Evolutionary conservation across 2,329 filamentous ascomycete species (phyloP), one percentile per base, ranked within the genome.

Genomic region (Pyricularia sp.): DNA sequence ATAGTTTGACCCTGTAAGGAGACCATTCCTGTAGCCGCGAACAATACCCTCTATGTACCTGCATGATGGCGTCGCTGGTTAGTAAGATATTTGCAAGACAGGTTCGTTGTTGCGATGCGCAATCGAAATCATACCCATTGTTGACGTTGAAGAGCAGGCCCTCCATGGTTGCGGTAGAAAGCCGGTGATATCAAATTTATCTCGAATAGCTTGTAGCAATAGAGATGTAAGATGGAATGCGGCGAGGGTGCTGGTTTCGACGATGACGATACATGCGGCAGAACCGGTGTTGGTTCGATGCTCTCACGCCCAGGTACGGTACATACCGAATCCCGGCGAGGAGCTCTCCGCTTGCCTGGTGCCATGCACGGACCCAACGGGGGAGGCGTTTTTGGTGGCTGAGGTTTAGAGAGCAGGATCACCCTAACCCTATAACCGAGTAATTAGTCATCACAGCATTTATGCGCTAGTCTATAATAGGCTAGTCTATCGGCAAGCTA

Each of bases 21-120:
- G 88, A 73, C 88, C 85, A 78, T 97, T 99, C 75, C 93, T 89
- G 79, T 97, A 99, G 69, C 94, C 94, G 73, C 94, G 90, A 72
- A 97, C 91, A 75, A 99, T 93, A 76, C 94, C 94, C 79, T 99
- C 94, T 75, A 97, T 87, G 78, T 96, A 97, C 79, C 93, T 96
- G 73, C 66, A 65, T n/a, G 49, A 44, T 22, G 8, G 49, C 31
- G 62, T 44, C 61, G n/a, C 55, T 28, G 12, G 24, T 59, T 28
- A 59, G 24, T 59, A 19, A 59, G 55, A 59, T 59, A 9, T 59
- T 59, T 28, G 26, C 16, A 16, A 19, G 55, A 28, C 19, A 2
- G 2, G 6, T 28, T 7, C 55, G 9, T 30, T 24, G 26, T 30
- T 30, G 24, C 26, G 26, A 59, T 59, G 28, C 55, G 28, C 9